Evolutionary conservation across 768 basidiomycete genomes (phyloP), one percentile per base, ranked within the genome.

Genomic region (Asterophora lycoperdoides): DNA sequence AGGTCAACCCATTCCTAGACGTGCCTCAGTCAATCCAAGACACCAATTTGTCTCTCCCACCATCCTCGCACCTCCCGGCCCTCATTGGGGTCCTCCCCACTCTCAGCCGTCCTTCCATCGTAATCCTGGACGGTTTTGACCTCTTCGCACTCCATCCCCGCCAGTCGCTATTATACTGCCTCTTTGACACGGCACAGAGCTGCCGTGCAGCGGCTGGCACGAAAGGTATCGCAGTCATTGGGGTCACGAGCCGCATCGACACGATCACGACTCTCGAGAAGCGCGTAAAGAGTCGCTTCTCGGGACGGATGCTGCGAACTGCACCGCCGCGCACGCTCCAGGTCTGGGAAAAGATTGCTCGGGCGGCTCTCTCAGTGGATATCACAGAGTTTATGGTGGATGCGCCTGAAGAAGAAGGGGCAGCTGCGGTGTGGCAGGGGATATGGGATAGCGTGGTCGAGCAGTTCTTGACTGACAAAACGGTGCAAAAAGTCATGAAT

Each of bases 201-300:
- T 84, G 89, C 64, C 75, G 84, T 49, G 77, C 82, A 2, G 75
- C 76, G 14, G 65, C 70, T 38, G 73, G 71, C 10, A 79, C 62
- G 56, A 81, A 78, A 53, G 93, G 93, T 2, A 66, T 96, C 17
- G 87, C 86, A 0, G 84, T 99, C 29, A 72, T 99, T 30, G 96
- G 96, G 7, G 66, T 93, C 9, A 93, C 93, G 1, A 83, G 82
- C 28, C 83, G 93, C 8, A 77, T 94, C 18, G 93, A 98, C 59
- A 87, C 91, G 14, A 78, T 97, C 51, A 87, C 89, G 54, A 68
- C 89, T 2, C 74, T 99, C 14, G 96, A 99, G 65, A 99, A 99
- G 65, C 78, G 96, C 37, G 96, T 99, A 42, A 96, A 98, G 68
- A 96, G 93, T 55, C 81, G 96, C 3, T 99, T 98, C 69, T 97